These are phyloP conservation scores for Salinomyces thailandicus DNA, from an alignment of 2,329 filamentous ascomycete species.

Conservation along the genomic window DNA sequence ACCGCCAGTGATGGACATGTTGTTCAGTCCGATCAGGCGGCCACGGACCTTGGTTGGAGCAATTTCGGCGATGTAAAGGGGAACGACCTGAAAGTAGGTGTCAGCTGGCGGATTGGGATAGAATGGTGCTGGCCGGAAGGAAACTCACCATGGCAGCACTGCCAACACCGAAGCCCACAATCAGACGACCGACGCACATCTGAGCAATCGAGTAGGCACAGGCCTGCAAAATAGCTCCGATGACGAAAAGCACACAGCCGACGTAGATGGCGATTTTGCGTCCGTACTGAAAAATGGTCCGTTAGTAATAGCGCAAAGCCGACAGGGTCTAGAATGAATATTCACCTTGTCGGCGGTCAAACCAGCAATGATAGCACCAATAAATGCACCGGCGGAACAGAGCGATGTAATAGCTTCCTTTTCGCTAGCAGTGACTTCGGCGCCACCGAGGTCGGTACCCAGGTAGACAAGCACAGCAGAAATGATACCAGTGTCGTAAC, in stretches of 20 bases:
- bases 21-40: conserved; percentile 31
- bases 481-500: conserved; percentile 31
- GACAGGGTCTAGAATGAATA: conserved; percentile 24
- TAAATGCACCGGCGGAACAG: conserved; percentile 28
- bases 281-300: conserved; percentile 14
- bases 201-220: conserved; percentile 25
- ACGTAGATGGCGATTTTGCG: conserved; percentile 33
- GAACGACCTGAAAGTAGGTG: conserved; percentile 10
- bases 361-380: conserved; percentile 29
- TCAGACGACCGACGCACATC: conserved; percentile 34
- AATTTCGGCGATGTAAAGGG: conserved; percentile 41
- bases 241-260: conserved; percentile 30
- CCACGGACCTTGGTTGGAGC: conserved; percentile 38
- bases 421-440: conserved; percentile 23
- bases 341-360: conserved; percentile 25
- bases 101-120: background rate
- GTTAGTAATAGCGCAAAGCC: background rate
- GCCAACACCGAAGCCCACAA: conserved; percentile 40
- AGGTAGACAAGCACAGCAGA: conserved; percentile 30
- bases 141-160: conserved; percentile 32
- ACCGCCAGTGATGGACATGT: conserved; percentile 24
- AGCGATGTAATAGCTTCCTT: conserved; percentile 32
- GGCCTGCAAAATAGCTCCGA: conserved; percentile 23
- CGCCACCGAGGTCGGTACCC: conserved; percentile 23
- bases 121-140: background rate